Evolutionary conservation across 177 flowering plant species (phyloP), one percentile per base, ranked within the genome.

Genomic region (Vitis hybrid): DNA sequence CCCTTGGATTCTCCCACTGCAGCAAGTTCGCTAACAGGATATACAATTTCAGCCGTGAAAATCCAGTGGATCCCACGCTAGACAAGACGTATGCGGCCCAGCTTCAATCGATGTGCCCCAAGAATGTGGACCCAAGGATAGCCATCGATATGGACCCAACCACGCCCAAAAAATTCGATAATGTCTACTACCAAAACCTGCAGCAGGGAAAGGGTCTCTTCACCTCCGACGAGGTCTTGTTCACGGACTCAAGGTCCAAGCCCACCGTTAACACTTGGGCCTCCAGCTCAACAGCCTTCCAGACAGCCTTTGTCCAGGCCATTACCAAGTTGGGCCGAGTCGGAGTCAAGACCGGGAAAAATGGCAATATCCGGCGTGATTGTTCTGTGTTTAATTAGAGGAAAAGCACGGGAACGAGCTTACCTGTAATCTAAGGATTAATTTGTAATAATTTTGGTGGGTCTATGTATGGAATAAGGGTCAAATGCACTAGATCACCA

Each of bases 1-100:
- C 93, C 23, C 55, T 93, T 13, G 98, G 96, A 70, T 89, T 91
- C 81, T 87, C 97, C 17, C 97, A 93, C 68, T 93, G 98, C 64
- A 12, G 26, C 77, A 76, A 78, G 76, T 83, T 91, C 68, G 45
- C 89, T 0, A 83, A 85, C 76, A 75, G 98, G 59, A 83, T 93
- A 14, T 89, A 86, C 91, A 87, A 70, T 49, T 90, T 85, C 85
- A 76, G 74, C 67, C 65, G 58, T 1, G 32, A 9, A 8, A 79
- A 58, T 49, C 59, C 78, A 15, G 87, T 89, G 13, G 97, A 91
- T 74, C 97, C 97, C 0, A 80, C 92, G 1, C 73, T 93, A 19
- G 76, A 91, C 85, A 62, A 18, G 54, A 10, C 68, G 2, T 94
- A 91, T 18, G 97, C 86, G 5, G 15, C 60, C 8, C 76, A 88